Evolutionary conservation across 768 basidiomycete genomes (phyloP).

Genomic region (Daedaleopsis nitida): DNA sequence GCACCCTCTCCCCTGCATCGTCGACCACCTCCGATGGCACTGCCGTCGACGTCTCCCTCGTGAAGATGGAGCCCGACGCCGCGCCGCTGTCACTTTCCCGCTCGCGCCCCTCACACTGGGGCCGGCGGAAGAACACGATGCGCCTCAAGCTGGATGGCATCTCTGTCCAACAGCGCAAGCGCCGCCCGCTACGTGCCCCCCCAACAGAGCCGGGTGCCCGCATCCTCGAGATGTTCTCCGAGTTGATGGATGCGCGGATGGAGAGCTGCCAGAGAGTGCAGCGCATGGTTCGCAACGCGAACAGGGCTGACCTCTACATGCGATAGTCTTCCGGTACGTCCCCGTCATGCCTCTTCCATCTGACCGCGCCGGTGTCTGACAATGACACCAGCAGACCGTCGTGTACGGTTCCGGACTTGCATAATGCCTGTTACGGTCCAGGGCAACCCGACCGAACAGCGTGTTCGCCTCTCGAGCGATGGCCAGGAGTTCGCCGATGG

Average conservation of each 20-base stretch:
- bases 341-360: neutral
- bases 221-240: conserved; percentile 68
- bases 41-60: conserved; percentile 21
- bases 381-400: conserved; percentile 13
- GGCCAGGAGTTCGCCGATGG: neutral
- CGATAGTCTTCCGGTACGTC: conserved; percentile 16
- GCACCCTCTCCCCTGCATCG: conserved; percentile 22
- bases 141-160: conserved; percentile 53
- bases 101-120: conserved; percentile 44
- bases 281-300: conserved; percentile 45
- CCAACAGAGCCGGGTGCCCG: conserved; percentile 46
- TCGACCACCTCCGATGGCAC: conserved; percentile 21
- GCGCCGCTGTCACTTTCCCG: conserved; percentile 20
- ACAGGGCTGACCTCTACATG: conserved; percentile 21
- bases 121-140: conserved; percentile 60
- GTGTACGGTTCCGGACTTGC: conserved; percentile 12
- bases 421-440: conserved; percentile 12
- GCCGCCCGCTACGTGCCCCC: conserved; percentile 30
- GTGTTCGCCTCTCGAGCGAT: conserved; percentile 1
- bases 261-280: conserved; percentile 73
- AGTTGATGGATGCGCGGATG: conserved; percentile 73
- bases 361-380: conserved; percentile 12
- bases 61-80: conserved; percentile 36
- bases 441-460: conserved; percentile 11
- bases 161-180: conserved; percentile 32